Percentiles rank a stretch among this genome's conserved stretches.
Conservation (phyloP, 2,329 filamentous ascomycete species). For the Diaporthe sp. region DNA sequence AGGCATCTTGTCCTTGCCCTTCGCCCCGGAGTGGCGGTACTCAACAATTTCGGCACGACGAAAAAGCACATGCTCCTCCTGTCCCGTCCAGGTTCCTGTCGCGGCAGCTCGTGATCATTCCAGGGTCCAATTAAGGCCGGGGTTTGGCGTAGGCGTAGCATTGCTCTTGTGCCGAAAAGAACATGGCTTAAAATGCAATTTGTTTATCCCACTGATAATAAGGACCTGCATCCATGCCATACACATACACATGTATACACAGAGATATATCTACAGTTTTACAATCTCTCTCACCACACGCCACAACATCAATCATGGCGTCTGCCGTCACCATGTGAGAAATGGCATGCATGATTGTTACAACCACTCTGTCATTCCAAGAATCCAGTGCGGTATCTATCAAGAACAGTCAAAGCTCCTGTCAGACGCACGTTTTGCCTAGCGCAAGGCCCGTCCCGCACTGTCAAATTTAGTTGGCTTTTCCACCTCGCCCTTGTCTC, state of each 20-base stretch:
- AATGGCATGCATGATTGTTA: background rate
- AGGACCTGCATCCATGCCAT: background rate
- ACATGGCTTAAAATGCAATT: background rate
- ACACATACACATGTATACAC: background rate
- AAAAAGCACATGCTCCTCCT: constrained; percentile 19
- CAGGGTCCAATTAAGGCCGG: background rate
- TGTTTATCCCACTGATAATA: background rate
- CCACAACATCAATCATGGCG: background rate
- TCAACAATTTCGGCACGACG: constrained; percentile 22
- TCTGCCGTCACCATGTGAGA: background rate
- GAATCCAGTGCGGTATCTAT: too few relatives aligned
- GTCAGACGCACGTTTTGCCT: background rate
- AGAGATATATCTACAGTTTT: too few relatives aligned
- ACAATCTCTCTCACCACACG: too few relatives aligned
- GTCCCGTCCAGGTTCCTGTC: background rate
- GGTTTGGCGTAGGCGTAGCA: background rate
- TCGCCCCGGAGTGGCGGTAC: background rate
- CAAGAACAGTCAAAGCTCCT: background rate
- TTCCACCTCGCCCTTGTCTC: background rate
- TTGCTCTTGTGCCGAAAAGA: background rate
- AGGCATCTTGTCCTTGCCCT: constrained; percentile 11
- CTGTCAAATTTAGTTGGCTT: constrained; percentile 2
- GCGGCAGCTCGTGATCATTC: background rate
- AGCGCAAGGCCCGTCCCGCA: constrained; percentile 13
- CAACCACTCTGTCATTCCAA: background rate